Evolutionary conservation across 2,329 filamentous ascomycete genomes (phyloP).

Genomic region (Cladorrhinum sp.): DNA sequence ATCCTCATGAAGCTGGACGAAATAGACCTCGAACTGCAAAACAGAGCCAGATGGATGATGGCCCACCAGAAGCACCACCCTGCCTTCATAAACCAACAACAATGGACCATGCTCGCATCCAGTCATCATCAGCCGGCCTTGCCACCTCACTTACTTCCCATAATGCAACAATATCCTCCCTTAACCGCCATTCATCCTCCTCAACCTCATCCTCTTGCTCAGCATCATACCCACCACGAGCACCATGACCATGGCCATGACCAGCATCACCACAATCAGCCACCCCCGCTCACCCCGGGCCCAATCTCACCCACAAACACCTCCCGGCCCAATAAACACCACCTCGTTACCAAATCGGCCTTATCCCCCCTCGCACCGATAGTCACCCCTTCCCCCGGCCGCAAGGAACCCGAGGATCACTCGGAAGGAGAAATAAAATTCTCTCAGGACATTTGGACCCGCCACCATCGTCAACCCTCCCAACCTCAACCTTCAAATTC

Average conservation of each 20-base stretch:
- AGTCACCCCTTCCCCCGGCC: slow-evolving; percentile 15
- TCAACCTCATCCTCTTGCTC: not conserved
- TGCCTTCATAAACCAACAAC: not conserved
- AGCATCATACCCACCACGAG: not conserved
- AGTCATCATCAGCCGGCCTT: not conserved
- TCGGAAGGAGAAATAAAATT: slow-evolving; percentile 12
- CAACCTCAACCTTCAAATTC: not conserved
- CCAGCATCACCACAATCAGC: not conserved
- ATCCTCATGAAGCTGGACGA: slow-evolving; percentile 48
- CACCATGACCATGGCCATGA: not conserved
- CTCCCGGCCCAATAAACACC: not conserved
- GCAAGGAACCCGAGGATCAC: no score
- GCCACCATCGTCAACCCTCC: no score
- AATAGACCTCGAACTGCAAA: slow-evolving; percentile 48
- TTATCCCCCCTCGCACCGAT: slow-evolving; percentile 22
- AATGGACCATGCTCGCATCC: not conserved
- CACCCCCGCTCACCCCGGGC: not conserved
- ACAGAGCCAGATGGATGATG: slow-evolving; percentile 39
- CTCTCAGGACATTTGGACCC: slow-evolving; percentile 16
- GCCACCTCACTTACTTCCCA: not conserved
- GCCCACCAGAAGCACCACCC: slow-evolving; percentile 25
- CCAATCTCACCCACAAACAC: not conserved
- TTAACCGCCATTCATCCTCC: not conserved
- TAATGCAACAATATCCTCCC: slow-evolving; percentile 3
- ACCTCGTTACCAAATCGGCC: no score